Percentiles rank a stretch among this genome's conserved stretches.
Conservation (phyloP, 805 yeast genomes). For the Yamadazyma sp. region DNA sequence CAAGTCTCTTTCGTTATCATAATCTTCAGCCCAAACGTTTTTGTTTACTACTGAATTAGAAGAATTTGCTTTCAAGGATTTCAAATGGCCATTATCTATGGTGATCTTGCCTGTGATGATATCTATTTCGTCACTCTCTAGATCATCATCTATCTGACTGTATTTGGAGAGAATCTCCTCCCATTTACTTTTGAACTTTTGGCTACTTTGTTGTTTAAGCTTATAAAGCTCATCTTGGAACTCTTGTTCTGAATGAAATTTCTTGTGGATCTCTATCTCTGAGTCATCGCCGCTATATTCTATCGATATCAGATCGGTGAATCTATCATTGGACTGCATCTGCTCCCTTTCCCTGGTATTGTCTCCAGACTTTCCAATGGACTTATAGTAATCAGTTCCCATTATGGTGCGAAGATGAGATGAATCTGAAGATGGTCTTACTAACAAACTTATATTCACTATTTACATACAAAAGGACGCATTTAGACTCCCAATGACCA, state of each 20-base stretch:
- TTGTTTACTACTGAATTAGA: constrained; percentile 6
- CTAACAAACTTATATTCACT: no score
- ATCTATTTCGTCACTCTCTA: constrained; percentile 66
- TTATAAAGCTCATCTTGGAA: constrained; percentile 22
- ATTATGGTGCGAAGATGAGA: no score
- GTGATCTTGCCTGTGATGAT: constrained; percentile 59
- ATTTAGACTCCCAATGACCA: no score
- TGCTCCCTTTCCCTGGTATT: no score
- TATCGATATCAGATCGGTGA: constrained; percentile 12
- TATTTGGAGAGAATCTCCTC: constrained; percentile 51
- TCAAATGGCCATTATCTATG: constrained; percentile 67
- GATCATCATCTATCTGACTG: constrained; percentile 42
- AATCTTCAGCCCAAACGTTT: constrained; percentile 37
- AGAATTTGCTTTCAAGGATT: constrained; percentile 33
- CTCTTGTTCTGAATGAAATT: constrained; percentile 13
- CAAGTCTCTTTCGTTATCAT: constrained; percentile 24
- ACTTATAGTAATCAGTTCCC: no score
- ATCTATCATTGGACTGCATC: no score
- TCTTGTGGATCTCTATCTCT: neutral
- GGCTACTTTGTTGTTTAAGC: constrained; percentile 27
- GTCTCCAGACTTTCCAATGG: no score
- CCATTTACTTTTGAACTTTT: constrained; percentile 41
- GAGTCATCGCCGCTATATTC: constrained; percentile 2
- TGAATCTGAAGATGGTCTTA: no score
- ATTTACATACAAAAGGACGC: no score